A percentile compares a stretch with the other conserved stretches of the same genome.
phyloP scores from a whole-genome alignment of 495 filamentous ascomycete species.

The Aspergillus diversus region DNA sequence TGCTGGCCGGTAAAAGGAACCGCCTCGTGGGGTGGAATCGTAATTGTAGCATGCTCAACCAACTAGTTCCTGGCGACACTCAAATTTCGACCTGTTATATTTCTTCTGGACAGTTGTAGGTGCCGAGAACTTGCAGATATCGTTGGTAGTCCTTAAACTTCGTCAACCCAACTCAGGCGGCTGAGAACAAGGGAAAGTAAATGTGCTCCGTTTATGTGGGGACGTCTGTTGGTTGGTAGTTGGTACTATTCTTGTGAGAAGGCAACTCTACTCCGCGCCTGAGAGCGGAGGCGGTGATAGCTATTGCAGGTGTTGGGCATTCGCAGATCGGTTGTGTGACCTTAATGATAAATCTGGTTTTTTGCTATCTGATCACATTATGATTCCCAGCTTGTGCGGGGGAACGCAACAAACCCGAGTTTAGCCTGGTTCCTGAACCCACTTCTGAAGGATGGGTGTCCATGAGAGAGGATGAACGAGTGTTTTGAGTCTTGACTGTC shows the following conservation, averaged over 20 bases:
- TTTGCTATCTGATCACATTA: conserved; percentile 14
- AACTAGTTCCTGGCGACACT: too few species aligned
- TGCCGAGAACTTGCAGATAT: neutral
- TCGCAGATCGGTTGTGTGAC: conserved; percentile 9
- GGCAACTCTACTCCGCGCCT: conserved; percentile 10
- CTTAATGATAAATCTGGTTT: neutral
- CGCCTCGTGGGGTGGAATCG: too few species aligned
- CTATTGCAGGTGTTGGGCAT: neutral
- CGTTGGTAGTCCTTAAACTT: neutral
- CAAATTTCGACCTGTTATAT: too few species aligned
- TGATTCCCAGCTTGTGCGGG: conserved; percentile 15
- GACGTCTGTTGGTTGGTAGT: neutral
- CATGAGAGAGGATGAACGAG: conserved; percentile 9
- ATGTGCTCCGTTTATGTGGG: neutral
- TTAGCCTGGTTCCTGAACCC: conserved; percentile 8
- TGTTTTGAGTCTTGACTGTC: conserved; percentile 12
- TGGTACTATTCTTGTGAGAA: neutral
- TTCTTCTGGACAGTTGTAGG: neutral
- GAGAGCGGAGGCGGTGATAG: conserved; percentile 1
- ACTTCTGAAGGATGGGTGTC: neutral
- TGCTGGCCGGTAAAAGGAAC: neutral
- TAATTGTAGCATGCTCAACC: too few species aligned
- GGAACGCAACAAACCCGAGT: conserved; percentile 17
- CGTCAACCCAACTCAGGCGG: neutral
- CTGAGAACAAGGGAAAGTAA: neutral